Base-by-base conservation (phyloP, 2,329 filamentous ascomycete species). In the Meredithiella fracta region DNA sequence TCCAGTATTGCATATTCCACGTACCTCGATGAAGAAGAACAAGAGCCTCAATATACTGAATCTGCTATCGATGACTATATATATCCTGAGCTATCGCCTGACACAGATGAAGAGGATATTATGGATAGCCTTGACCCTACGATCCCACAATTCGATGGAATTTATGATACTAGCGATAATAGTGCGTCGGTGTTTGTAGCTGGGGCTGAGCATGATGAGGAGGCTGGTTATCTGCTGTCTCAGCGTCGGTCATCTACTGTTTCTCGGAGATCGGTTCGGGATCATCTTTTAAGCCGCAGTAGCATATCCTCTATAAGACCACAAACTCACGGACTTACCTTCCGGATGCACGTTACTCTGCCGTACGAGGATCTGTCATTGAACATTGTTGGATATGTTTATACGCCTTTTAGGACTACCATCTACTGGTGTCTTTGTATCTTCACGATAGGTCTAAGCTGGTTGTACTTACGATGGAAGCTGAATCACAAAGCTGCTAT, bases 321-420 rank as follows among this genome's bases (percentile, higher is more conserved):
- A 17, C 40, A 44, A 9, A 8, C 17, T 8, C 40, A 15, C 3
- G 3, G 40, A 6, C 40, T n/a, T n/a, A 44, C 15, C n/a, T 44
- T 17, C 11, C 14, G 40, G 2, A 22, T n/a, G 8, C 15, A 22
- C 20, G 17, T 44, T 22, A 17, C 40, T 44, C 17, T 44, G 17
- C 40, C 17, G n/a, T 44, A 87, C 44, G 92, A 98, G 67, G 92
- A 98, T 67, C 73, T 98, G 60, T 96, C 89, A 1, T 89, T 96
- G 63, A 91, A 90, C 26, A 81, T 97, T 64, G 88, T 91, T 23
- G 92, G 92, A 0, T 98, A 97, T 68, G 80, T 77, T 52, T 96
- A 89, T 2, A 91, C 84, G 60, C 67, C 70, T 3, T 59, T 80
- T 14, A 88, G 92, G 1, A 85, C 82, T 63, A 67, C 76, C 1